Evolutionary conservation across 2,329 filamentous ascomycete genomes (phyloP).

Genomic region (Stachybotrys elegans): DNA sequence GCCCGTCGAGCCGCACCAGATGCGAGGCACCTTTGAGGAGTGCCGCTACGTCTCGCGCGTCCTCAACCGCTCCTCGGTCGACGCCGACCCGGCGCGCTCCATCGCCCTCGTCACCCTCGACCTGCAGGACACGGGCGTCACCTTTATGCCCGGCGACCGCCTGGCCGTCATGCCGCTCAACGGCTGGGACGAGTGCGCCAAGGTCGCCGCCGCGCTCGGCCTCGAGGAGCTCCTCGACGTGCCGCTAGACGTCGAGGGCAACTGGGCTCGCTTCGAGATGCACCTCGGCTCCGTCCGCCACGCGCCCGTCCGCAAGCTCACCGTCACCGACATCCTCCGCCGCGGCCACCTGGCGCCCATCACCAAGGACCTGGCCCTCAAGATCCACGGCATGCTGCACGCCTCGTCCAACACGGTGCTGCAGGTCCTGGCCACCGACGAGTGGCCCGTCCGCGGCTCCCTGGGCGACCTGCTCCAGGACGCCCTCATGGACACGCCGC

Average conservation of each 20-base stretch:
- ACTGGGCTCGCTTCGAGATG: slow-evolving; percentile 42
- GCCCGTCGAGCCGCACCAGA: slow-evolving; percentile 44
- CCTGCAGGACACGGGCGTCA: slow-evolving; percentile 47
- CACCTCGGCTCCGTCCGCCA: slow-evolving; percentile 37
- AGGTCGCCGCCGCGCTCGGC: slow-evolving; percentile 46
- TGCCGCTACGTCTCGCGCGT: slow-evolving; percentile 44
- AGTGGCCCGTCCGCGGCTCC: slow-evolving; percentile 47
- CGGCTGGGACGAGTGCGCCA: slow-evolving; percentile 49
- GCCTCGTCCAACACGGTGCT: slow-evolving; percentile 45
- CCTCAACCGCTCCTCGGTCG: slow-evolving; percentile 39
- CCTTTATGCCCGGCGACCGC: slow-evolving; percentile 47
- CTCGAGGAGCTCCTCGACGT: slow-evolving; percentile 41
- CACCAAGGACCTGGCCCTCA: slow-evolving; percentile 44
- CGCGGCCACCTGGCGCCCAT: slow-evolving; percentile 47
- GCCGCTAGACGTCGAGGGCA: slow-evolving; percentile 29
- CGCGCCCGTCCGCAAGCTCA: slow-evolving; percentile 25
- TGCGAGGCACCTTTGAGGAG: slow-evolving; percentile 50
- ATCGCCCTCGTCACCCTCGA: slow-evolving; percentile 47
- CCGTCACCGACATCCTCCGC: slow-evolving; percentile 43
- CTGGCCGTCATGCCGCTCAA: slow-evolving; percentile 52
- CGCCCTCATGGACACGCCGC: slow-evolving; percentile 41
- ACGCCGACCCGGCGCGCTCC: slow-evolving; percentile 37
- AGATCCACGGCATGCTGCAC: slow-evolving; percentile 40
- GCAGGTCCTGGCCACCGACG: slow-evolving; percentile 41
- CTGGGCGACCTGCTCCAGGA: slow-evolving; percentile 45